phyloP scores from a whole-genome alignment of 2,329 filamentous ascomycete genomes.

The Cordyceps fumosorosea region DNA sequence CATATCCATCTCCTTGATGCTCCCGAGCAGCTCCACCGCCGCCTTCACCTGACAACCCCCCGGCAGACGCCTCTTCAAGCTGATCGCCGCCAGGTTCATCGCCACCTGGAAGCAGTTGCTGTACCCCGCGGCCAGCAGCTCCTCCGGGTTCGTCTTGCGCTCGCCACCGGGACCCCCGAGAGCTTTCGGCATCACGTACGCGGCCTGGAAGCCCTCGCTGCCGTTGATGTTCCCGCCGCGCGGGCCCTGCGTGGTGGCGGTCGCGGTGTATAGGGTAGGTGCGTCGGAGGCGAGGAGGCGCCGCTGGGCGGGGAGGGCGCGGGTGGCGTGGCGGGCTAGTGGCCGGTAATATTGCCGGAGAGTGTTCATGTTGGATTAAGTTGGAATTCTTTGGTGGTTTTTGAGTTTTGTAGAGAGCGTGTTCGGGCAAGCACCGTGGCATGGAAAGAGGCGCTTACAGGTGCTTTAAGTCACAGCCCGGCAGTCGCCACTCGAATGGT shows the following conservation, averaged over 20 bases:
- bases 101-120: constrained; percentile 8
- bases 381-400: not conserved
- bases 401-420: not conserved
- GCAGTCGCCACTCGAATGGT: not conserved
- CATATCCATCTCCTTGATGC: not conserved
- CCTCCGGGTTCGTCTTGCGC: constrained; percentile 2
- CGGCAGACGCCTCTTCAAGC: not conserved
- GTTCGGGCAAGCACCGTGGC: not conserved
- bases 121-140: constrained; percentile 4
- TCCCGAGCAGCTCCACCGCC: not conserved
- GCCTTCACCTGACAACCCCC: not conserved
- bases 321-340: not conserved
- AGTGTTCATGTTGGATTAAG: not conserved
- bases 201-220: not conserved
- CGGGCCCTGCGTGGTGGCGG: not conserved
- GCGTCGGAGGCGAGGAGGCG: constrained; percentile 2
- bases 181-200: not conserved
- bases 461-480: not conserved
- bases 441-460: not conserved
- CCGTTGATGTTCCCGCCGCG: constrained; percentile 2
- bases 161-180: not conserved
- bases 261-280: constrained; percentile 3
- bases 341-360: not conserved
- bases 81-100: constrained; percentile 6
- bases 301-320: not conserved